phyloP scores from a whole-genome alignment of 106 monocot genomes.

The Acorus gramineus region DNA sequence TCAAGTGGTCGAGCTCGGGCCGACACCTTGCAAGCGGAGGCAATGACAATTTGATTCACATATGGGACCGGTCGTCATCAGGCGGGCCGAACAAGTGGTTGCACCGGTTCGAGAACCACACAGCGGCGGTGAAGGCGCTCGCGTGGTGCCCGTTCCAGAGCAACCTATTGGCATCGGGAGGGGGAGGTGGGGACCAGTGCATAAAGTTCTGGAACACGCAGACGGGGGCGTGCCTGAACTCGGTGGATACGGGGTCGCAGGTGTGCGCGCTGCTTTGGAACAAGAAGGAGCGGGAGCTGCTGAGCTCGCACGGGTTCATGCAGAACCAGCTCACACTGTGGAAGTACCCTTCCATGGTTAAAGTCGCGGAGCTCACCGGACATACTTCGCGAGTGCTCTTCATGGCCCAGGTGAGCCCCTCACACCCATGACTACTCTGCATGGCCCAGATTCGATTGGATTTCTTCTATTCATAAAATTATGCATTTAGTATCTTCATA shows the following conservation, averaged over 20 bases:
- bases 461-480: no score
- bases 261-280: conserved; percentile 55
- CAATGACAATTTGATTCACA: conserved; percentile 51
- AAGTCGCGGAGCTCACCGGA: no score
- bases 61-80: conserved; percentile 38
- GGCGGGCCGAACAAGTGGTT: conserved; percentile 22
- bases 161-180: conserved; percentile 50
- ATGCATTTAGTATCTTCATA: no score
- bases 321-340: conserved; percentile 5
- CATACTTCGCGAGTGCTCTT: conserved; percentile 18
- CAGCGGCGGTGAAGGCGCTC: conserved; percentile 47
- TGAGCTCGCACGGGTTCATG: conserved; percentile 63
- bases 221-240: conserved; percentile 43
- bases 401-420: conserved; percentile 30
- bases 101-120: conserved; percentile 34
- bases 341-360: no score
- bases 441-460: no score
- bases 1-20: conserved; percentile 51
- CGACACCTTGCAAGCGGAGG: conserved; percentile 49
- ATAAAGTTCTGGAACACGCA: conserved; percentile 66
- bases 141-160: conserved; percentile 66
- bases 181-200: conserved; percentile 35
- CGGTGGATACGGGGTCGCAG: conserved; percentile 48
- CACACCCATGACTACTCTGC: no score
- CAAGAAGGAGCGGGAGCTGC: conserved; percentile 52